These are phyloP conservation scores for Starmerella vitae DNA, from an alignment of 805 yeast genomes.

Conservation along the genomic window DNA sequence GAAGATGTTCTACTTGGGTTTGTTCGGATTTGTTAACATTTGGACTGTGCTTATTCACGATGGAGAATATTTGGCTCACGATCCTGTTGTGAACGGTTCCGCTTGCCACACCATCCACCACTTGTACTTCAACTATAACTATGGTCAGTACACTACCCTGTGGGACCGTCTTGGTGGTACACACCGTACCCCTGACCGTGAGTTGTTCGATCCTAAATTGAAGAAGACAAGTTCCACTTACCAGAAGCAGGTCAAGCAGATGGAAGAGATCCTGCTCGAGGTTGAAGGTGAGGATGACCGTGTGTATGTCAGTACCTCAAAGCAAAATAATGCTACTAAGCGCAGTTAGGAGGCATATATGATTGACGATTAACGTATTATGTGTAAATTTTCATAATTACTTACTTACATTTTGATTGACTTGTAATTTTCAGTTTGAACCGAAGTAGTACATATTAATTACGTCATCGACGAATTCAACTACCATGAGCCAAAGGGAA, in stretches of 20 bases:
- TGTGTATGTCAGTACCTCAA: constrained; percentile 39
- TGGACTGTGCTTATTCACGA: constrained; percentile 99
- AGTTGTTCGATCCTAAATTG: constrained; percentile 53
- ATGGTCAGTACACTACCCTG: constrained; percentile 93
- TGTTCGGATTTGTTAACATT: constrained; percentile 85
- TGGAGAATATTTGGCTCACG: constrained; percentile 87
- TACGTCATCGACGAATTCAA: no score
- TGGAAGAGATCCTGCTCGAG: constrained; percentile 63
- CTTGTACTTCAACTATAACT: constrained; percentile 91
- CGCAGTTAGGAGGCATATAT: no score
- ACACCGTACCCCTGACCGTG: constrained; percentile 82
- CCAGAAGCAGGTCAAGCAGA: constrained; percentile 54
- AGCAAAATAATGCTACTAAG: constrained; percentile 1
- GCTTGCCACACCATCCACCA: constrained; percentile 98
- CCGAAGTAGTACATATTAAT: no score
- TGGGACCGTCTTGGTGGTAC: constrained; percentile 97
- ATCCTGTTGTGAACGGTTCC: constrained; percentile 90
- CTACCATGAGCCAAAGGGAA: neutral
- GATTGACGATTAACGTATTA: neutral
- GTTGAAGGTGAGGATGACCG: constrained; percentile 75
- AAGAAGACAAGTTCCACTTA: constrained; percentile 50
- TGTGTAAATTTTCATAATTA: neutral
- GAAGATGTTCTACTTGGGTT: constrained; percentile 63
- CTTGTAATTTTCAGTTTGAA: neutral
- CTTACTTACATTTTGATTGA: neutral